Percentiles rank a stretch among this genome's conserved stretches.
Conservation (phyloP, 192 early-diverging fungal genomes). For the Coemansia sp. region DNA sequence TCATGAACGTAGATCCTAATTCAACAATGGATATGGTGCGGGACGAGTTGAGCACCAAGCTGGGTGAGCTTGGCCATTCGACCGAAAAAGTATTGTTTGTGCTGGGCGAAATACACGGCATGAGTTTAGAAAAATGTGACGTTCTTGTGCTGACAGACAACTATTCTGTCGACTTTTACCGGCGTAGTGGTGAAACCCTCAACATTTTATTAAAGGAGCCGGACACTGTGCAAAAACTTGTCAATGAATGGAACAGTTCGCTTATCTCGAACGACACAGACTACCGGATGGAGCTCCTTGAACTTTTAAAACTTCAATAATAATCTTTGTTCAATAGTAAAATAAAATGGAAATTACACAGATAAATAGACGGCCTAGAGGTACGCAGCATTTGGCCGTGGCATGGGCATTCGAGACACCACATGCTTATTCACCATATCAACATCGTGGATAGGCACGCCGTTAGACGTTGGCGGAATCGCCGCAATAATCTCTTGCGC, state of each 20-base stretch:
- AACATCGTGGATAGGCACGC: slow-evolving; percentile 23
- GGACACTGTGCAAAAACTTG: neutral
- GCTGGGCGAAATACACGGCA: neutral
- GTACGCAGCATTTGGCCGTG: neutral
- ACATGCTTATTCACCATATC: slow-evolving; percentile 8
- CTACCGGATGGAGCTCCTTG: too few species aligned
- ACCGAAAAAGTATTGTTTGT: neutral
- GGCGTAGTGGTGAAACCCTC: neutral
- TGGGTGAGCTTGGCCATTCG: neutral
- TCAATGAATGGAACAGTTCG: neutral
- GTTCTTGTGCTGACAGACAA: neutral
- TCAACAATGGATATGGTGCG: neutral
- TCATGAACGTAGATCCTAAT: neutral
- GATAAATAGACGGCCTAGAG: neutral
- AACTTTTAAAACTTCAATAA: too few species aligned
- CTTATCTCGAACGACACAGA: too few species aligned
- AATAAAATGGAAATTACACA: neutral
- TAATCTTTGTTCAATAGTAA: neutral
- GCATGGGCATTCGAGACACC: neutral
- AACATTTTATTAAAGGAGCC: neutral
- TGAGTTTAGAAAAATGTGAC: neutral
- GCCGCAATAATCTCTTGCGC: slow-evolving; percentile 41
- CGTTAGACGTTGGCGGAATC: slow-evolving; percentile 38
- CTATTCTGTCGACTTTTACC: neutral
- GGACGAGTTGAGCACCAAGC: neutral